A percentile compares a stretch with the other conserved stretches of the same genome.
These are phyloP conservation scores for Kandelia obovata DNA, from an alignment of 345 rosid species.

Conservation along the genomic window DNA sequence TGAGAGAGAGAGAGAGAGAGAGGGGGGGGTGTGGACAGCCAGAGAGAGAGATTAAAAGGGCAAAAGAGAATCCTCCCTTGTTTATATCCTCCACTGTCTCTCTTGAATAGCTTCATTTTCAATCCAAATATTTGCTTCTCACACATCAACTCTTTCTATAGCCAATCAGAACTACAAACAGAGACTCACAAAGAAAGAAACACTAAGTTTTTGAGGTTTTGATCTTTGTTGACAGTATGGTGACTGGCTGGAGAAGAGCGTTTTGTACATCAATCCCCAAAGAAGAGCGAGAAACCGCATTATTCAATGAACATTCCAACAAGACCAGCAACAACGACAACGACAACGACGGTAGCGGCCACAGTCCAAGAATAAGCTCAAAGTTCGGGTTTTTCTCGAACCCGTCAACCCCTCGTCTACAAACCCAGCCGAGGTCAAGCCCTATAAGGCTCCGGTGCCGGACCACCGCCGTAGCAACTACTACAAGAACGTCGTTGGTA, in stretches of 20 bases:
- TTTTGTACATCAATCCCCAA: constrained; percentile 72
- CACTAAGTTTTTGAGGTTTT: background rate
- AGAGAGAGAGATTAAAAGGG: background rate
- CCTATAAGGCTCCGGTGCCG: constrained; percentile 57
- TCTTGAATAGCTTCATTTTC: constrained; percentile 4
- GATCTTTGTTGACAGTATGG: constrained; percentile 40
- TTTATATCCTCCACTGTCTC: background rate
- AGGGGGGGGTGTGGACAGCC: background rate
- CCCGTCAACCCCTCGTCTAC: constrained; percentile 72
- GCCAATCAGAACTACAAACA: background rate
- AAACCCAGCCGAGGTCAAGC: constrained; percentile 43
- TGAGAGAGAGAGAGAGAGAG: constrained; percentile 3
- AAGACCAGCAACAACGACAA: background rate
- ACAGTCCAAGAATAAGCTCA: constrained; percentile 48
- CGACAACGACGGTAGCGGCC: constrained; percentile 14
- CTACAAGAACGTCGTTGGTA: constrained; percentile 35
- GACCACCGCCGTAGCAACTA: constrained; percentile 27
- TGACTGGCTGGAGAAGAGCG: constrained; percentile 74
- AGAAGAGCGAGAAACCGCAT: constrained; percentile 40
- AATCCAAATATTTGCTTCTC: background rate
- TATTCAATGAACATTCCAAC: constrained; percentile 16
- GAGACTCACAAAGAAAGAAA: background rate
- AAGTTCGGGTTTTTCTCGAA: constrained; percentile 74
- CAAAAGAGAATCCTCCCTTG: background rate
- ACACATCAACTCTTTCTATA: background rate